Percentiles rank a stretch among this genome's conserved stretches.
Evolutionary conservation across 257 asterid genomes (phyloP).

Genomic region (Solanum arcanum): DNA sequence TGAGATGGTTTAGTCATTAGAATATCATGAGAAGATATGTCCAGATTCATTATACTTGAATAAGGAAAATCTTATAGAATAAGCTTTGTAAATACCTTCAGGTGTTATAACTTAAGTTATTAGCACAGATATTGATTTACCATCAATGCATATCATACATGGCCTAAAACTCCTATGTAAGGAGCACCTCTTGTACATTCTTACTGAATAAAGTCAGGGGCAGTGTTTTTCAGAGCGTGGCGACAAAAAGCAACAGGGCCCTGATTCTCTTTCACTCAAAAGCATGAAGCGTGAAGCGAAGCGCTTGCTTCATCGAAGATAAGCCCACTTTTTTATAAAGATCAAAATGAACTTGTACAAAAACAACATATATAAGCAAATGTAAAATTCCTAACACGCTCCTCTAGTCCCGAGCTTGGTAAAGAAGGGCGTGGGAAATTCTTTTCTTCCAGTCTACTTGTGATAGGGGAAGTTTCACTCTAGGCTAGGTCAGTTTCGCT

Average conservation of each 20-base stretch:
- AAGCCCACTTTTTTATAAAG: not conserved
- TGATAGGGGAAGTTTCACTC: not conserved
- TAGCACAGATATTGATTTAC: not conserved
- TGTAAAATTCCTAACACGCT: not conserved
- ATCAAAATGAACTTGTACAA: not conserved
- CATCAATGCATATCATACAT: not conserved
- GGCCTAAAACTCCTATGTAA: not conserved
- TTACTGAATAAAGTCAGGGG: not conserved
- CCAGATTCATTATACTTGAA: not conserved
- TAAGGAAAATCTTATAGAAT: not conserved
- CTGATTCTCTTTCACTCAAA: not conserved
- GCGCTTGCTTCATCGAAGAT: not conserved
- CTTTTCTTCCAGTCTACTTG: not conserved
- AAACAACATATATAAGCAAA: not conserved
- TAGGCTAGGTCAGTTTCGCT: not conserved
- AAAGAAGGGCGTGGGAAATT: not conserved
- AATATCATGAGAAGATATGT: not conserved
- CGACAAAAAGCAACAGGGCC: not conserved
- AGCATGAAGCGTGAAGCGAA: not conserved
- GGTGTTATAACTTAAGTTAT: not conserved
- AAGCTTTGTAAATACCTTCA: not conserved
- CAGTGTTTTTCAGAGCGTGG: not conserved
- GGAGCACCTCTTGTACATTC: not conserved
- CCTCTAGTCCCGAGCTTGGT: not conserved
- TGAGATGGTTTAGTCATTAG: not conserved